Base-by-base conservation (phyloP, 2,329 filamentous ascomycete genomes). In the Thelonectria rubi region DNA sequence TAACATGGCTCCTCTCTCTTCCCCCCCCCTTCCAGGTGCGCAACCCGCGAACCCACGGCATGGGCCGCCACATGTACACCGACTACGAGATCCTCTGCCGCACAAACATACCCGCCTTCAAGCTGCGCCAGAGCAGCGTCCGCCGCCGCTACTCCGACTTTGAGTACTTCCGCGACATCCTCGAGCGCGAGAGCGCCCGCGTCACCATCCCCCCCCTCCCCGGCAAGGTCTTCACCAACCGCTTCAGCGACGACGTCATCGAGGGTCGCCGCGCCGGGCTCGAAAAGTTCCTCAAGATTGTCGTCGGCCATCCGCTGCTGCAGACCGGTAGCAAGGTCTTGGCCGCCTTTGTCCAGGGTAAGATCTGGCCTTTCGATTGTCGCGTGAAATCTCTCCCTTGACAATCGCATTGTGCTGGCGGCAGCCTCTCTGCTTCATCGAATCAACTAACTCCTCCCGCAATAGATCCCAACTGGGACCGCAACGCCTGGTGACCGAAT, bases 71-170 rank as follows among this genome's bases (percentile, higher is more conserved):
- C 81, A 97, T 97, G 93, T 98, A 98, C 84, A 99, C 95, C 56
- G 95, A 96, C 80, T 99, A 98, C 84, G 94, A 98, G 80, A 97
- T 99, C 75, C 86, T 97, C 72, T 97, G 95, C 83, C 90, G 92
- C 73, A 99, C 95, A 80, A 99, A 99, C 82, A 99, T 99, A 75
- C 95, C 95, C 60, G 94, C 95, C 72, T 99, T 99, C 86, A 98
- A 98, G 83, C 88, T 97, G 72, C 93, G 94, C 69, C 87, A 91
- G 76, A 93, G 89, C 67, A 88, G 89, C 70, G 95, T 99, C 65
- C 93, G 94, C 70, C 89, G 95, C 65, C 92, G 95, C 54, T 99
- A 99, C 83, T 95, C 91, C 59, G 95, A 99, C 79, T 99, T 99
- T 77, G 95, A 99, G 81, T 94, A 97, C 81, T 99, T 99, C 79